Percentiles rank a stretch among this genome's conserved stretches.
Conservation (phyloP, 1,284 basidiomycete species). For the Athelia sp. region DNA sequence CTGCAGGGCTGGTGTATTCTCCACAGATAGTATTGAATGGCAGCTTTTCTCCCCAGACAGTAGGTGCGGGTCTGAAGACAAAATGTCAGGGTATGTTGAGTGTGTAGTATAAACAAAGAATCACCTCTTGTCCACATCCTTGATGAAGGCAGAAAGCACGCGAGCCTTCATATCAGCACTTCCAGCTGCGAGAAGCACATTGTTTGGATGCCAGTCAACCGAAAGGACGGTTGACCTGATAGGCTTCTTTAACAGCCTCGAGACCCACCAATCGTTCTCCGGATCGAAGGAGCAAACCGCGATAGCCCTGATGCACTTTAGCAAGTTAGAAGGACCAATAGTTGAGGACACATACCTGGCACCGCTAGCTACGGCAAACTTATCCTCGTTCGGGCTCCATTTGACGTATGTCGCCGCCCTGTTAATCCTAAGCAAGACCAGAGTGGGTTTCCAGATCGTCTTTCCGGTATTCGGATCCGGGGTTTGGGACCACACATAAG, state of each 20-base stretch:
- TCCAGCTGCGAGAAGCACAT: slow-evolving; percentile 91
- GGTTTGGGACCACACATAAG: slow-evolving; percentile 94
- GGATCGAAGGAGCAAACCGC: slow-evolving; percentile 93
- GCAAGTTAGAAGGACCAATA: neutral
- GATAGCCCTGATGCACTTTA: no score
- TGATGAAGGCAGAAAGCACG: slow-evolving; percentile 99
- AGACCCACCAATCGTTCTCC: slow-evolving; percentile 99
- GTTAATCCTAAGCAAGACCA: slow-evolving; percentile 95
- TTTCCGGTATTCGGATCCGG: slow-evolving; percentile 67
- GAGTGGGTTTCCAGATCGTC: slow-evolving; percentile 88
- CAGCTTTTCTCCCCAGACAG: slow-evolving; percentile 95
- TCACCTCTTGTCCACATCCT: slow-evolving; percentile 93
- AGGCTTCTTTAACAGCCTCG: slow-evolving; percentile 96
- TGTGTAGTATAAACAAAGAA: slow-evolving; percentile 14
- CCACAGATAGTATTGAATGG: slow-evolving; percentile 98
- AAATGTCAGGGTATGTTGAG: slow-evolving; percentile 1
- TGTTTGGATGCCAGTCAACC: slow-evolving; percentile 98
- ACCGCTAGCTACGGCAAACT: slow-evolving; percentile 97
- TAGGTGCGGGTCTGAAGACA: slow-evolving; percentile 69
- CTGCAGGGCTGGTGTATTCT: slow-evolving; percentile 83
- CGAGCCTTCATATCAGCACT: slow-evolving; percentile 94
- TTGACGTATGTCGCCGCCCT: slow-evolving; percentile 92
- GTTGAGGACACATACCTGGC: slow-evolving; percentile 63
- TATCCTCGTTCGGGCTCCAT: slow-evolving; percentile 97
- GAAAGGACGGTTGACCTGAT: slow-evolving; percentile 89